These are phyloP conservation scores for Phaeosphaeria sp. DNA, from an alignment of 2,329 filamentous ascomycete species.

Conservation along the genomic window DNA sequence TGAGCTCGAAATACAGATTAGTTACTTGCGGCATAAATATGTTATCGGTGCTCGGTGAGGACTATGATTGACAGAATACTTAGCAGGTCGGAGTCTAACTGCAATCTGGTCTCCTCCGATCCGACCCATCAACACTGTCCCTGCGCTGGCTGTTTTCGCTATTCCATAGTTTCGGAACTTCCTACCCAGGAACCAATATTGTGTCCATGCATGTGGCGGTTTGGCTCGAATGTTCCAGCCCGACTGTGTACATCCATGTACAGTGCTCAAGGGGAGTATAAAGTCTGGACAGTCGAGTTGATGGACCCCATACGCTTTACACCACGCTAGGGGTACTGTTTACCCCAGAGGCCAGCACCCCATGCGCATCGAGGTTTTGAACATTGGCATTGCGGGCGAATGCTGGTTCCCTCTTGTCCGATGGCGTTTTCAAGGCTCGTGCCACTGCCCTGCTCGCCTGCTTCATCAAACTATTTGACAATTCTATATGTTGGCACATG, in stretches of 20 bases:
- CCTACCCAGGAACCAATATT: too few species aligned
- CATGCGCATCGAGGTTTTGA: background rate
- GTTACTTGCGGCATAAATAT: too few species aligned
- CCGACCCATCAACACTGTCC: background rate
- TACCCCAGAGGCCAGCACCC: background rate
- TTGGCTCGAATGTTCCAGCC: too few species aligned
- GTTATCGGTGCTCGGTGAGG: background rate
- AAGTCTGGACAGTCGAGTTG: too few species aligned
- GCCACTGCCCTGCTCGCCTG: background rate
- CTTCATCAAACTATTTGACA: background rate
- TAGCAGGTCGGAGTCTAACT: background rate
- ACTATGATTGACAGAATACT: background rate
- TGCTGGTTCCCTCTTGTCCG: background rate
- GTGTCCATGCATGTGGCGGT: too few species aligned
- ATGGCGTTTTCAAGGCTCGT: background rate
- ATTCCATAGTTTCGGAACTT: background rate
- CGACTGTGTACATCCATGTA: too few species aligned
- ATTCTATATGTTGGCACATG: constrained; percentile 7
- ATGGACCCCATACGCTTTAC: background rate
- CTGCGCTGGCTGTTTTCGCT: background rate
- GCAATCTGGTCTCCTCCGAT: background rate
- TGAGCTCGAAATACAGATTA: background rate
- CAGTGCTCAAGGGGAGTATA: too few species aligned
- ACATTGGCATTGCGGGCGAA: background rate
- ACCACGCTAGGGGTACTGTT: background rate